Evolutionary conservation across 768 basidiomycete species (phyloP).

Genomic region (Calocybe cyanea): DNA sequence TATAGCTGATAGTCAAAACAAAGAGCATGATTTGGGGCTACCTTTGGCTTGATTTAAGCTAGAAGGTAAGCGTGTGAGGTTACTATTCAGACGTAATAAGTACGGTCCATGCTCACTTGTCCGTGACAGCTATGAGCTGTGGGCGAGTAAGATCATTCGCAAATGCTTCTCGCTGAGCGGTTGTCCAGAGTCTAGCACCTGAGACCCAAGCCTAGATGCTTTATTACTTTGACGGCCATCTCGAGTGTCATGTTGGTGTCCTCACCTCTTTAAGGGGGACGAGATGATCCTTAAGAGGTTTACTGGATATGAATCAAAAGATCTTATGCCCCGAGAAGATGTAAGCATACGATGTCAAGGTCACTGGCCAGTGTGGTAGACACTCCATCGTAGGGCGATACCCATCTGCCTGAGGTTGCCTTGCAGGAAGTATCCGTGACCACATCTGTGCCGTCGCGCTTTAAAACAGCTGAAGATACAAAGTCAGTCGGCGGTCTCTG

Average conservation of each 20-base stretch:
- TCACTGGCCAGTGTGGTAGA: slow-evolving; percentile 40
- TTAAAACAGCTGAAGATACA: slow-evolving; percentile 33
- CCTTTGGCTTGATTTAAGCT: slow-evolving; percentile 46
- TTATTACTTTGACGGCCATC: background rate
- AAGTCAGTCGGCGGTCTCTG: slow-evolving; percentile 1
- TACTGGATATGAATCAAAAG: background rate
- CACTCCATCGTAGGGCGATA: slow-evolving; percentile 49
- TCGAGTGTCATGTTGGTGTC: background rate
- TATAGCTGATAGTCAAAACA: too few relatives aligned
- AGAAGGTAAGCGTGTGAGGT: background rate
- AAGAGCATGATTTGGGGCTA: background rate
- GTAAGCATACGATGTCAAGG: slow-evolving; percentile 43
- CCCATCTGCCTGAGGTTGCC: slow-evolving; percentile 43
- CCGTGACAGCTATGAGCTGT: slow-evolving; percentile 49
- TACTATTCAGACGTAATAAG: background rate
- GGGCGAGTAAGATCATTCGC: slow-evolving; percentile 56
- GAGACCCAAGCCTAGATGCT: slow-evolving; percentile 50
- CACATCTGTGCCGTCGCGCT: slow-evolving; percentile 42
- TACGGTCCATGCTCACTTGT: slow-evolving; percentile 22
- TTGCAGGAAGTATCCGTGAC: slow-evolving; percentile 35
- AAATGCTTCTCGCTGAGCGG: slow-evolving; percentile 44
- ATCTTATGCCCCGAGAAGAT: background rate
- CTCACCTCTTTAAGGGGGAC: slow-evolving; percentile 49
- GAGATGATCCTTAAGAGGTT: slow-evolving; percentile 40
- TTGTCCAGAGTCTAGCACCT: slow-evolving; percentile 50